A percentile compares a stretch with the other conserved stretches of the same genome.
phyloP scores from a whole-genome alignment of 2,329 filamentous ascomycete genomes.

The Botrytis cinerea region DNA sequence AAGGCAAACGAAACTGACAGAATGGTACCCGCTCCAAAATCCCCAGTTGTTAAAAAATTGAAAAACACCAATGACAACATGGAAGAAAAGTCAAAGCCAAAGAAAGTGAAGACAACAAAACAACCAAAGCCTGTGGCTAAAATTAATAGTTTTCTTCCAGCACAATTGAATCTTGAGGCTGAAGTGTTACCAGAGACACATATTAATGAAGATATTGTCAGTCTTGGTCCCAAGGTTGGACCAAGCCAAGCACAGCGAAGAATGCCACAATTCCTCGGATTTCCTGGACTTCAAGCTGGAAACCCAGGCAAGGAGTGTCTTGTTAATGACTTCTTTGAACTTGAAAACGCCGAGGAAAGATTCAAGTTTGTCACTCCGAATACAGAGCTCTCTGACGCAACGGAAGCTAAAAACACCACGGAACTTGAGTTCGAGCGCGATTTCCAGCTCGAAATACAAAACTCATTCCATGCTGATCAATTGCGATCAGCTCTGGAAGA shows the following conservation, averaged over 20 bases:
- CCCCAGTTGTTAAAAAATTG: neutral
- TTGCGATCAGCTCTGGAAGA: neutral
- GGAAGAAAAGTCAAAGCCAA: neutral
- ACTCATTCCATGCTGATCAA: neutral
- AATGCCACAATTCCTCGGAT: too few relatives aligned
- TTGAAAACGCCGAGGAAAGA: neutral
- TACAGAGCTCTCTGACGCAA: neutral
- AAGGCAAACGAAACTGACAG: neutral
- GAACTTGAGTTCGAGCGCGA: neutral
- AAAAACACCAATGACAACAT: neutral
- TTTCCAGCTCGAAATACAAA: neutral
- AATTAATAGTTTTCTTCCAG: neutral
- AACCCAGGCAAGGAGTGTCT: neutral
- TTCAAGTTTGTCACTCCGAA: neutral
- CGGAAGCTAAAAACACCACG: neutral
- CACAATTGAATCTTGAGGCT: neutral
- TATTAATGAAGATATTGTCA: neutral
- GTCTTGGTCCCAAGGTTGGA: neutral
- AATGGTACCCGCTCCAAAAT: too few relatives aligned
- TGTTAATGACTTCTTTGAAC: neutral
- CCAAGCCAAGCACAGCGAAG: neutral
- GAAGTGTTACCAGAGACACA: neutral
- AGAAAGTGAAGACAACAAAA: neutral
- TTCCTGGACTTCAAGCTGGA: neutral
- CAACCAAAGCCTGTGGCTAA: neutral